Conservation (phyloP, 768 basidiomycete genomes). For the Wakefieldia striispora region DNA sequence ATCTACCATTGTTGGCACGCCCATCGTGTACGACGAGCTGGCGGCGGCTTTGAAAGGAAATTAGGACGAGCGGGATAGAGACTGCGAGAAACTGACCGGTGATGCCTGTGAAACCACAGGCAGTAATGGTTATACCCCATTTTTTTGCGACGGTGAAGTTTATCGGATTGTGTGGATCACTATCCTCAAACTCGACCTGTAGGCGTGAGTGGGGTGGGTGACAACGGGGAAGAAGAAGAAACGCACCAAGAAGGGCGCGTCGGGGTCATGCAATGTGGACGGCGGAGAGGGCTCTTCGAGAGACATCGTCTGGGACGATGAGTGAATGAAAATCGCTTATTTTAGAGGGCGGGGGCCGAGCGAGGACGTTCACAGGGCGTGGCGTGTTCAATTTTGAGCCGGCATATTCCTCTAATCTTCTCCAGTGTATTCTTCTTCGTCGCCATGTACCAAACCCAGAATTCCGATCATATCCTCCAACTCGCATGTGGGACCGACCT, state of each 20-base stretch:
- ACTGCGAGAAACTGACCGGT: slow-evolving; percentile 22
- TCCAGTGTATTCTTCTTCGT: slow-evolving; percentile 1
- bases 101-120: slow-evolving; percentile 34
- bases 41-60: slow-evolving; percentile 40
- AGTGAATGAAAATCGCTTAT: background rate
- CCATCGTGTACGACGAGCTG: slow-evolving; percentile 52
- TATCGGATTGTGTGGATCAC: slow-evolving; percentile 40
- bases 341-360: slow-evolving; percentile 3
- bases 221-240: background rate
- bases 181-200: slow-evolving; percentile 41
- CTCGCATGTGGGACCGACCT: slow-evolving; percentile 5
- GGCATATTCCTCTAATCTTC: slow-evolving; percentile 1
- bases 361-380: slow-evolving; percentile 2
- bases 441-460: background rate
- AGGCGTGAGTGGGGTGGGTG: background rate
- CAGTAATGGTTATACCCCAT: slow-evolving; percentile 40
- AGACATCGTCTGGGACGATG: slow-evolving; percentile 8
- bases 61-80: background rate
- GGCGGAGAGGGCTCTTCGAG: slow-evolving; percentile 6
- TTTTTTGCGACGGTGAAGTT: slow-evolving; percentile 39
- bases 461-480: slow-evolving; percentile 9
- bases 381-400: slow-evolving; percentile 14
- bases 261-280: slow-evolving; percentile 16
- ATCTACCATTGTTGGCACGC: slow-evolving; percentile 52
- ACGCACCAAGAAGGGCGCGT: slow-evolving; percentile 14